Base-by-base conservation (phyloP, 331 rosid species). In the Cydonia oblonga region DNA sequence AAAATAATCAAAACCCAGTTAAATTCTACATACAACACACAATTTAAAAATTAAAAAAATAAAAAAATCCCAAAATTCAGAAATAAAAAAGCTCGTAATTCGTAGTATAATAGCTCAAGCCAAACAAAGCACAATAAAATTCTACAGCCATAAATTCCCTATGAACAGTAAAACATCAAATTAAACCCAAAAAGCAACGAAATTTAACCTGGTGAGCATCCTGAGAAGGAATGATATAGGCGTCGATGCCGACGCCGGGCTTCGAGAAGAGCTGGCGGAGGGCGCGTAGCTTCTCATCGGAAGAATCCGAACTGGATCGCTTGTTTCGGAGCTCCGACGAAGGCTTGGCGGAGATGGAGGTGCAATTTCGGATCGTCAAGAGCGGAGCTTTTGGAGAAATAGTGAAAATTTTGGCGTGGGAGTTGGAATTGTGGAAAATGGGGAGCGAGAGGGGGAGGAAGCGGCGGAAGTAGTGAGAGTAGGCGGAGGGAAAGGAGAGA, bases 171-270 rank as follows among this genome's bases (percentile, higher is more conserved):
- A 32, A 69, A 44, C 26, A n/a, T 26, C 15, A 75, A 8, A 30
- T 9, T 0, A 57, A 53, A 20, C 66, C 49, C 22, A 26, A 66
- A 7, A 25, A 35, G 61, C 70, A 71, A 58, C 2, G 4, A 26
- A 46, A 19, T 42, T n/a, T 44, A 69, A 86, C 98, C 97, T 93
- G 97, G 83, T 93, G 98, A 81, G 98, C 96, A 56, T 93, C 98
- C 68, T 93, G 92, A 64, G 97, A 93, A 51, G 97, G 97, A 79
- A 93, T 80, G 74, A 93, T 80, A 77, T 91, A 93, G 30, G 97
- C 97, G 61, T 93, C 98, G 46, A 93, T 80, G 73, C 84, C 76
- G 7, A 86, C 40, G 5, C 79, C 87, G 1, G 98, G 88, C 59
- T 78, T 81, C 64, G 88, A 81, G 84, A 93, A 93, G 77, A 93